Conservation (phyloP, 106 monocot species). For the Allium fistulosum region DNA sequence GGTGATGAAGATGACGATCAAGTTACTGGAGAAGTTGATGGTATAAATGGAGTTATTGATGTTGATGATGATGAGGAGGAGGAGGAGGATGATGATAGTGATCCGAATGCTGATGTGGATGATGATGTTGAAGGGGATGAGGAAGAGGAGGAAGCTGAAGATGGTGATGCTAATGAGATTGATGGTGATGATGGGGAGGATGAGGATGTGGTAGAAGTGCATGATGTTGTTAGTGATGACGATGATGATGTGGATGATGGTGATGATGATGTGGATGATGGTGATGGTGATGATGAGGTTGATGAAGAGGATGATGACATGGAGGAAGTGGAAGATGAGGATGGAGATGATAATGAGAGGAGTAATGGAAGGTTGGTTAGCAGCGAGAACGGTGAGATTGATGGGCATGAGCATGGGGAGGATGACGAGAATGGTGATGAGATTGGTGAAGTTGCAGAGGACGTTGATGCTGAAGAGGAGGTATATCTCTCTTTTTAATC, state of each 20-base stretch:
- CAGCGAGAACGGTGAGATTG: constrained; percentile 50
- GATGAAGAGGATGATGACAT: constrained; percentile 29
- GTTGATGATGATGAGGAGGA: constrained; percentile 14
- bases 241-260: constrained; percentile 38
- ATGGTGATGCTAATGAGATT: constrained; percentile 43
- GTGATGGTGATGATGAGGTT: constrained; percentile 26
- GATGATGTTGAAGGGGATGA: constrained; percentile 32
- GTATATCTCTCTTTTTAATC: constrained; percentile 5
- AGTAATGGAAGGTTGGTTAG: constrained; percentile 5
- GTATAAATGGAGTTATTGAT: constrained; percentile 40
- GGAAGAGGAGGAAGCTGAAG: constrained; percentile 38
- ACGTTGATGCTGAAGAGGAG: constrained; percentile 15
- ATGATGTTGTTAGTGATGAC: constrained; percentile 53
- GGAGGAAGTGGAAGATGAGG: constrained; percentile 25
- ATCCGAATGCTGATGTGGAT: constrained; percentile 69
- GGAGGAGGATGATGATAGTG: constrained; percentile 23
- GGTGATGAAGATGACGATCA: constrained; percentile 34
- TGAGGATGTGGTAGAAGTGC: constrained; percentile 53
- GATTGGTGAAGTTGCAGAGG: constrained; percentile 11
- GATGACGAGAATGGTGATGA: constrained; percentile 11
- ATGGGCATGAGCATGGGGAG: constrained; percentile 40
- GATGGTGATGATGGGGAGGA: constrained; percentile 58
- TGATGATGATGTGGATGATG: constrained; percentile 28
- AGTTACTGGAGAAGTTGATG: constrained; percentile 73
- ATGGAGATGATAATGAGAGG: not conserved